phyloP scores from a whole-genome alignment of 306 rosid species.

The Comarum palustre region DNA sequence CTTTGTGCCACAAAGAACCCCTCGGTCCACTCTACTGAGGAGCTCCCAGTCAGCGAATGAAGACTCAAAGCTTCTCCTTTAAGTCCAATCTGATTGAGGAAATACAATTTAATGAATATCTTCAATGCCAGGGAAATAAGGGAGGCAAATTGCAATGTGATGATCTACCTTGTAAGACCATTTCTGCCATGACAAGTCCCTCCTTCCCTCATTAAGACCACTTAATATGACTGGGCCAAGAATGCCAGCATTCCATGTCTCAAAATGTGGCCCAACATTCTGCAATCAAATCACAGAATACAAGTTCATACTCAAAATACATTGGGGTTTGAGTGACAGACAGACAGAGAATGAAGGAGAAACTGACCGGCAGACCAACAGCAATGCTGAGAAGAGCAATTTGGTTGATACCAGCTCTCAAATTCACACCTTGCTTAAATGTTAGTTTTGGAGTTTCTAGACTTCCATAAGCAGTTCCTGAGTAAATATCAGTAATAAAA shows the following conservation, averaged over 20 bases:
- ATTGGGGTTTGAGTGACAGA: background rate
- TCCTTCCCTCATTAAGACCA: constrained; percentile 88
- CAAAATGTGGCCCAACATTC: constrained; percentile 98
- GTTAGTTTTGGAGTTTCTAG: constrained; percentile 77
- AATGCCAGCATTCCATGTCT: constrained; percentile 95
- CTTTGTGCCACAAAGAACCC: constrained; percentile 60
- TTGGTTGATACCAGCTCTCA: constrained; percentile 79
- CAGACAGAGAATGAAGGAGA: constrained; percentile 29
- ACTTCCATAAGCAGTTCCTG: constrained; percentile 92
- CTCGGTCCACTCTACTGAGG: constrained; percentile 88
- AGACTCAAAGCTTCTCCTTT: constrained; percentile 89
- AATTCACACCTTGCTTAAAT: constrained; percentile 60
- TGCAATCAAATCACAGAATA: constrained; percentile 32
- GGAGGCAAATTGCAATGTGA: constrained; percentile 4
- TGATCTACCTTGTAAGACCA: constrained; percentile 89
- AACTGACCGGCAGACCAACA: constrained; percentile 91
- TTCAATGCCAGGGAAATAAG: constrained; percentile 24
- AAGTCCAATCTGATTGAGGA: constrained; percentile 71
- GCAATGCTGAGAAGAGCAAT: constrained; percentile 88
- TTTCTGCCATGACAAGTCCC: constrained; percentile 97
- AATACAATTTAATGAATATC: constrained; percentile 29
- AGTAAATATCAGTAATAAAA: constrained; percentile 19
- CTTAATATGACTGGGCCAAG: constrained; percentile 79
- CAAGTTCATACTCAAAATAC: constrained; percentile 16
- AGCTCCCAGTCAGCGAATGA: constrained; percentile 86